Evolutionary conservation across 1,139 yeast species (phyloP).

Genomic region (Suhomyces kunorum): DNA sequence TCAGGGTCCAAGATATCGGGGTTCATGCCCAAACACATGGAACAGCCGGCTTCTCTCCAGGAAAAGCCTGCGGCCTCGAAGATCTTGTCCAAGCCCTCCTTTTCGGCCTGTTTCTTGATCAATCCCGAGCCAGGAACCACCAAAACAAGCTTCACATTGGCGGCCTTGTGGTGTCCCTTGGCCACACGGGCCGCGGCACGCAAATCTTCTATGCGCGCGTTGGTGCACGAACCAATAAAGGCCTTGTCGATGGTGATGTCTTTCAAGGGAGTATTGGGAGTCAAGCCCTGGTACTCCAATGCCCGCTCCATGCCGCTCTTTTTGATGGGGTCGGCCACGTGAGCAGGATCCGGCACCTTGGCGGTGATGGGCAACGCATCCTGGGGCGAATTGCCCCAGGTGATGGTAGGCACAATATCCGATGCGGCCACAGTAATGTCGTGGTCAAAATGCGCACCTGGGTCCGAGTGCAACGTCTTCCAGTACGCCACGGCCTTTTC

Average conservation of each 20-base stretch:
- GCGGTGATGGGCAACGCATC: slow-evolving; percentile 96
- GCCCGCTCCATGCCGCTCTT: slow-evolving; percentile 89
- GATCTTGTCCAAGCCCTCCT: slow-evolving; percentile 89
- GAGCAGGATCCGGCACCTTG: slow-evolving; percentile 83
- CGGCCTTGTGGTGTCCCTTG: slow-evolving; percentile 86
- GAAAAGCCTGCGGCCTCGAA: slow-evolving; percentile 91
- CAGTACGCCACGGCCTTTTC: slow-evolving; percentile 90
- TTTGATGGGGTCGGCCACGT: slow-evolving; percentile 69
- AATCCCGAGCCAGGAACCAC: slow-evolving; percentile 98
- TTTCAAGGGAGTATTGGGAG: slow-evolving; percentile 75
- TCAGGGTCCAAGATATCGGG: slow-evolving; percentile 93
- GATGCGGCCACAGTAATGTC: slow-evolving; percentile 79
- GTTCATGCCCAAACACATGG: slow-evolving; percentile 99
- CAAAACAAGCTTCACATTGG: slow-evolving; percentile 74
- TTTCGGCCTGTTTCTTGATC: slow-evolving; percentile 89
- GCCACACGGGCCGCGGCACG: slow-evolving; percentile 94
- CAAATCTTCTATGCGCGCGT: slow-evolving; percentile 95
- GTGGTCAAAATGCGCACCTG: slow-evolving; percentile 83
- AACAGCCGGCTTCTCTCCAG: slow-evolving; percentile 99
- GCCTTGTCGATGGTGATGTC: slow-evolving; percentile 84
- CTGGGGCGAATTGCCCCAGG: slow-evolving; percentile 99
- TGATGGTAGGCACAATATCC: slow-evolving; percentile 91
- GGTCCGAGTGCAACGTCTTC: slow-evolving; percentile 84
- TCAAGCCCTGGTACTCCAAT: slow-evolving; percentile 85
- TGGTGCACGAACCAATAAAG: slow-evolving; percentile 97